Evolutionary conservation across 192 early-diverging fungal species (phyloP).

Genomic region (Gryganskiella cystojenkinii): DNA sequence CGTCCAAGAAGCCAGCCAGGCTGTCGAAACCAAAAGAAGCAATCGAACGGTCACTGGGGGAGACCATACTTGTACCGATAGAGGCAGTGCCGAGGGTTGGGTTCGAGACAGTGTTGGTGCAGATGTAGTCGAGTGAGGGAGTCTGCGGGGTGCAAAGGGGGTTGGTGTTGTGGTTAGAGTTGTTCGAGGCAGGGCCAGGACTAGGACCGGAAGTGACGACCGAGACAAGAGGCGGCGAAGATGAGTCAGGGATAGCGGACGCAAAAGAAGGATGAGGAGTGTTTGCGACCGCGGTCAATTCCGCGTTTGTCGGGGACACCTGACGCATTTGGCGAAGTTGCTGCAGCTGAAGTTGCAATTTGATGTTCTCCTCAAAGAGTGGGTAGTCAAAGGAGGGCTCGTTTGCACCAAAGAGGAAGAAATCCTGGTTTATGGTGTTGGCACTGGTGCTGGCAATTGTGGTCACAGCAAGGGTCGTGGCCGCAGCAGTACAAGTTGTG

Average conservation of each 20-base stretch:
- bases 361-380: conserved; percentile 20
- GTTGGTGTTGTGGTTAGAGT: neutral
- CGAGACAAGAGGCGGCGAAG: neutral
- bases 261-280: neutral
- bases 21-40: conserved; percentile 13
- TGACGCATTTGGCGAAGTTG: conserved; percentile 10
- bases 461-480: too few species aligned
- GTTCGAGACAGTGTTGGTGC: neutral
- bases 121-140: conserved; percentile 8
- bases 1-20: conserved; percentile 17
- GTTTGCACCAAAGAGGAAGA: conserved; percentile 30
- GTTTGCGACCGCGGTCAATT: too few species aligned
- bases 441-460: too few species aligned
- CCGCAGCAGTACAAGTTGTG: too few species aligned
- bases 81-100: neutral
- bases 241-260: neutral
- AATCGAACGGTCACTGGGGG: neutral
- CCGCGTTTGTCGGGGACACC: too few species aligned
- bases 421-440: conserved; percentile 30
- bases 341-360: conserved; percentile 8
- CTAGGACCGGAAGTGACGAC: too few species aligned
- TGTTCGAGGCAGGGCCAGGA: too few species aligned
- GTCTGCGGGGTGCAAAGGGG: conserved; percentile 23
- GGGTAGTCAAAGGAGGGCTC: conserved; percentile 34
- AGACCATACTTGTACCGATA: neutral